These are phyloP conservation scores for Penicillium canescens DNA, from an alignment of 495 filamentous ascomycete species.

Conservation along the genomic window DNA sequence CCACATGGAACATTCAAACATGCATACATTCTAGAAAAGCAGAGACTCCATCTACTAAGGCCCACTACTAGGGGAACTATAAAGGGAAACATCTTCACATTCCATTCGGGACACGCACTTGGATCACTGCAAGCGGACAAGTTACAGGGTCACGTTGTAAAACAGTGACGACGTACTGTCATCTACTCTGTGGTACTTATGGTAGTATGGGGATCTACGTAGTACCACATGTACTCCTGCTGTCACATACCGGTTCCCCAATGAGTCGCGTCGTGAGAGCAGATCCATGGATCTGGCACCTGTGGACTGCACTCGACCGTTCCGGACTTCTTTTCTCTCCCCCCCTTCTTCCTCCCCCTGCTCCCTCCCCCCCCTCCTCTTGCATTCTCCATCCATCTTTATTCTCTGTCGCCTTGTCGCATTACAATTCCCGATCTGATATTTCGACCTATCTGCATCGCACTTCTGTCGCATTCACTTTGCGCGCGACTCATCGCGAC, in stretches of 20 bases:
- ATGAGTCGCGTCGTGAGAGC: constrained; percentile 29
- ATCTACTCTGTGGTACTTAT: constrained; percentile 15
- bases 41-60: too few species aligned
- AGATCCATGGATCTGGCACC: constrained; percentile 36
- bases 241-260: constrained; percentile 18
- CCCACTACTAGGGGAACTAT: not conserved
- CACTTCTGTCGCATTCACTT: constrained; percentile 15
- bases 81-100: too few species aligned
- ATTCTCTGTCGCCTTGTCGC: constrained; percentile 9
- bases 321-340: constrained; percentile 33
- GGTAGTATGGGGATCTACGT: not conserved
- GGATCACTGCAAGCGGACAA: constrained; percentile 29
- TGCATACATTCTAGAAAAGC: too few species aligned
- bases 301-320: constrained; percentile 25
- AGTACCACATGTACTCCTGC: constrained; percentile 1
- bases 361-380: constrained; percentile 13
- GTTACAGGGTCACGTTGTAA: constrained; percentile 17
- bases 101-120: constrained; percentile 28
- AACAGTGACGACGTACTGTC: constrained; percentile 12
- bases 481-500: constrained; percentile 19
- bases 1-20: too few species aligned
- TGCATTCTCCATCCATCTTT: constrained; percentile 18
- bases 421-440: constrained; percentile 17
- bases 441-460: constrained; percentile 17
- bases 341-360: constrained; percentile 17